Conservation (phyloP, 257 asterid species). For the Mentha longifolia region DNA sequence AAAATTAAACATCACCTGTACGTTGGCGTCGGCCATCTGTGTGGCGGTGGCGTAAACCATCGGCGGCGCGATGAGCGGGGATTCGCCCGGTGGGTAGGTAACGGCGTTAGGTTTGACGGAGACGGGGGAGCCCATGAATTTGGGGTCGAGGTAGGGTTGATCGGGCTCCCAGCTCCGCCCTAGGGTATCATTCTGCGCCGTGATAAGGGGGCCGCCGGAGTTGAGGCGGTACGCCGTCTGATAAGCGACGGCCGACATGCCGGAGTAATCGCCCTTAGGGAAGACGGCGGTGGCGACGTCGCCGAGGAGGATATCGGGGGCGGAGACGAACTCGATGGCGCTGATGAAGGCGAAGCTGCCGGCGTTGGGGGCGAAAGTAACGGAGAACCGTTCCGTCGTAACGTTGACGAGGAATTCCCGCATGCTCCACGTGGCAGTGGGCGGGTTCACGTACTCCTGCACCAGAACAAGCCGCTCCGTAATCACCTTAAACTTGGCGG, state of each 20-base stretch:
- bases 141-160: conserved; percentile 54
- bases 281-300: conserved; percentile 44
- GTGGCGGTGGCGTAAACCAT: conserved; percentile 75
- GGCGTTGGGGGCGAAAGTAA: conserved; percentile 43
- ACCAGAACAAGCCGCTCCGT: conserved; percentile 47
- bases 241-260: conserved; percentile 37
- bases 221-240: conserved; percentile 56
- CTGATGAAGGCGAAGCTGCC: conserved; percentile 55
- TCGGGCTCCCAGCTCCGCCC: conserved; percentile 66
- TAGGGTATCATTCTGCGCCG: conserved; percentile 54
- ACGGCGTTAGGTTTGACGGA: conserved; percentile 58
- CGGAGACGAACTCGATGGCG: conserved; percentile 59
- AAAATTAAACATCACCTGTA: conserved; percentile 30
- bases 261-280: conserved; percentile 45
- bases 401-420: conserved; percentile 53
- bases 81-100: conserved; percentile 68
- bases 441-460: conserved; percentile 30
- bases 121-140: conserved; percentile 42
- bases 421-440: conserved; percentile 30
- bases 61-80: conserved; percentile 87
- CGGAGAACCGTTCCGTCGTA: conserved; percentile 41
- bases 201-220: conserved; percentile 55
- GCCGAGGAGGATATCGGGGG: conserved; percentile 47
- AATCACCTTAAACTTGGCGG: conserved; percentile 44
- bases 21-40: conserved; percentile 75